Conservation (phyloP, 768 basidiomycete species). For the Xerocomellus amylosporus region DNA sequence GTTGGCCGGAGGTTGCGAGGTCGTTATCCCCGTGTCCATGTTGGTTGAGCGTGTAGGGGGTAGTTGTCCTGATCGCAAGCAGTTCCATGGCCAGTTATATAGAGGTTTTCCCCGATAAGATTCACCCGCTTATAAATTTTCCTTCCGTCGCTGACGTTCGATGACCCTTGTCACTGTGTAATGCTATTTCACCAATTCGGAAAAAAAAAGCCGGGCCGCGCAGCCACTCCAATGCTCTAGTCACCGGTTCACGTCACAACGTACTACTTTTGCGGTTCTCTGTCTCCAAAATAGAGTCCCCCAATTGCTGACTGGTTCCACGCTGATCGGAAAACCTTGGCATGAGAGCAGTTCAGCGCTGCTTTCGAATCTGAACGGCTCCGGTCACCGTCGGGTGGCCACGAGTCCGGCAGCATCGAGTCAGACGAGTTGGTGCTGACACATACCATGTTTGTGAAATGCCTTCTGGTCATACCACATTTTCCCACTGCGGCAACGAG, state of each 20-base stretch:
- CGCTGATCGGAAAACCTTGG: background rate
- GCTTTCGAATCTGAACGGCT: background rate
- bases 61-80: background rate
- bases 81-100: conserved; percentile 10
- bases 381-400: background rate
- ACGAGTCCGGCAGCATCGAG: background rate
- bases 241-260: background rate
- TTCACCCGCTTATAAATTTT: conserved; percentile 17
- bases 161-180: background rate
- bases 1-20: background rate
- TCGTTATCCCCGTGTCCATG: conserved; percentile 8
- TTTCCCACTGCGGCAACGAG: background rate
- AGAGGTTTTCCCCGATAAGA: background rate
- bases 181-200: background rate
- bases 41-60: background rate
- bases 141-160: background rate
- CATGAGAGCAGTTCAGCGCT: background rate
- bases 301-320: background rate
- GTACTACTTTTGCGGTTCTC: background rate
- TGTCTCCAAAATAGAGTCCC: background rate
- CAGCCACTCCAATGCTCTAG: background rate
- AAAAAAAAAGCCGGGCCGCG: background rate
- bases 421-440: background rate
- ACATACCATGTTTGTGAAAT: background rate
- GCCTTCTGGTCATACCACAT: background rate